Conservation (phyloP, 73 alveolate species). For the Tetrahymena malaccensis region DNA sequence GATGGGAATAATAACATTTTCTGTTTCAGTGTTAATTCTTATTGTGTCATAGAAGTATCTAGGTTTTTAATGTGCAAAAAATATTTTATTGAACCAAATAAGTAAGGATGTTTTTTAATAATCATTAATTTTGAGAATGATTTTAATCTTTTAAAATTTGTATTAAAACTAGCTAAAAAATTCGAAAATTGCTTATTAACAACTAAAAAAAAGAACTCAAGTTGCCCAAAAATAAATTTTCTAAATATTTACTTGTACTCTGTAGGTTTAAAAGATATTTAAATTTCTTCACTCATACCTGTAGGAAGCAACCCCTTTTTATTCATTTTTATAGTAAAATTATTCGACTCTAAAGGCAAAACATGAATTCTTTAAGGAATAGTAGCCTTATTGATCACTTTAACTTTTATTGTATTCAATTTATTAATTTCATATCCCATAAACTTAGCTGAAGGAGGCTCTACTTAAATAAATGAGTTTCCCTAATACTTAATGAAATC, state of each 20-base stretch:
- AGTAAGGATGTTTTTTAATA: background rate
- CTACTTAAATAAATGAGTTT: slow-evolving; percentile 14
- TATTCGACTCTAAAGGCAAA: slow-evolving; percentile 82
- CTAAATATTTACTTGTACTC: slow-evolving; percentile 63
- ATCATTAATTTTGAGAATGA: background rate
- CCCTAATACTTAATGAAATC: background rate
- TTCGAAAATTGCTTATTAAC: background rate
- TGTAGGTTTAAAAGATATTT: slow-evolving; percentile 80
- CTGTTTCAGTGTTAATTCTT: slow-evolving; percentile 87
- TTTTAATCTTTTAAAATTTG: background rate
- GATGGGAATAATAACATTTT: slow-evolving; percentile 82
- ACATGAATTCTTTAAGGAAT: slow-evolving; percentile 83
- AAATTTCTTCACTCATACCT: slow-evolving; percentile 82
- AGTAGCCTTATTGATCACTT: slow-evolving; percentile 79
- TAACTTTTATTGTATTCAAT: slow-evolving; percentile 67
- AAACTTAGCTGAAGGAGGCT: slow-evolving; percentile 84
- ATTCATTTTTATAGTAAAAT: slow-evolving; percentile 76
- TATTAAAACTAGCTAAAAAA: background rate
- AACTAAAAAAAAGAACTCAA: background rate
- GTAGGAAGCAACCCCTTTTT: slow-evolving; percentile 93
- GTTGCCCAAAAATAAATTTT: background rate
- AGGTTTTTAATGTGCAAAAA: background rate
- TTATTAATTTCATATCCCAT: slow-evolving; percentile 89
- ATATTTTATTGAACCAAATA: background rate
- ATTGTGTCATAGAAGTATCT: slow-evolving; percentile 80